Percentiles rank a stretch among this genome's conserved stretches.
Evolutionary conservation across 768 basidiomycete genomes (phyloP).

Genomic region (Chlorophyllum brunneum): DNA sequence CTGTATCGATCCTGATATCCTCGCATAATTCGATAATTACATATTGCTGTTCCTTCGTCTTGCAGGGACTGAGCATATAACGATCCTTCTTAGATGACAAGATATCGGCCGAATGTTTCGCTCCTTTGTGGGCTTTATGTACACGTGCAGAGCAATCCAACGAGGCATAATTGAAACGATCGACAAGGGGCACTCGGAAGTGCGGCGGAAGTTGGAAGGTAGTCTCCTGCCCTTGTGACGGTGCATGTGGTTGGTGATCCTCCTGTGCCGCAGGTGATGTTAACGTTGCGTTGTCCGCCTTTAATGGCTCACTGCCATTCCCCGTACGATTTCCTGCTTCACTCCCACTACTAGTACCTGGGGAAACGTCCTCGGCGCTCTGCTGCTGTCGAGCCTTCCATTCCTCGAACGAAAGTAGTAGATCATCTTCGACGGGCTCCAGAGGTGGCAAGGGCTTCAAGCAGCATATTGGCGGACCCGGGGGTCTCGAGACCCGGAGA

Average conservation of each 20-base stretch:
- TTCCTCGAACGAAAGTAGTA: slow-evolving; percentile 80
- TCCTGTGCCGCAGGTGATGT: slow-evolving; percentile 4
- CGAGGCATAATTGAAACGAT: slow-evolving; percentile 94
- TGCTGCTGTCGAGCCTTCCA: slow-evolving; percentile 75
- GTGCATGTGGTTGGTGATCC: slow-evolving; percentile 19
- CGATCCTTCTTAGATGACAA: slow-evolving; percentile 86
- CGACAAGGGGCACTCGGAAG: slow-evolving; percentile 70
- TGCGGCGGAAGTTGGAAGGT: slow-evolving; percentile 46
- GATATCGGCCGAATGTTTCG: slow-evolving; percentile 81
- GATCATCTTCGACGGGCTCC: slow-evolving; percentile 53
- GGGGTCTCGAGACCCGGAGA: slow-evolving; percentile 40
- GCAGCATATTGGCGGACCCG: slow-evolving; percentile 65
- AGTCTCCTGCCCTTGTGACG: slow-evolving; percentile 18
- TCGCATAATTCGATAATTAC: slow-evolving; percentile 97
- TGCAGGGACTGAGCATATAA: slow-evolving; percentile 96
- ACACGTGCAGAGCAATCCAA: slow-evolving; percentile 92
- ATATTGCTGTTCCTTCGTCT: slow-evolving; percentile 58
- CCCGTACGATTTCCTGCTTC: slow-evolving; percentile 8
- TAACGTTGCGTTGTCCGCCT: slow-evolving; percentile 3
- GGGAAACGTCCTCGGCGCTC: slow-evolving; percentile 24
- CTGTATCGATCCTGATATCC: slow-evolving; percentile 93
- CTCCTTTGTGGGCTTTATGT: slow-evolving; percentile 74
- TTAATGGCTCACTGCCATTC: slow-evolving; percentile 12
- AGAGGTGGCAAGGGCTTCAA: slow-evolving; percentile 49
- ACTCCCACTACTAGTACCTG: slow-evolving; percentile 17